These are phyloP conservation scores for Didymella lethalis DNA, from an alignment of 2,329 filamentous ascomycete species.

Conservation along the genomic window DNA sequence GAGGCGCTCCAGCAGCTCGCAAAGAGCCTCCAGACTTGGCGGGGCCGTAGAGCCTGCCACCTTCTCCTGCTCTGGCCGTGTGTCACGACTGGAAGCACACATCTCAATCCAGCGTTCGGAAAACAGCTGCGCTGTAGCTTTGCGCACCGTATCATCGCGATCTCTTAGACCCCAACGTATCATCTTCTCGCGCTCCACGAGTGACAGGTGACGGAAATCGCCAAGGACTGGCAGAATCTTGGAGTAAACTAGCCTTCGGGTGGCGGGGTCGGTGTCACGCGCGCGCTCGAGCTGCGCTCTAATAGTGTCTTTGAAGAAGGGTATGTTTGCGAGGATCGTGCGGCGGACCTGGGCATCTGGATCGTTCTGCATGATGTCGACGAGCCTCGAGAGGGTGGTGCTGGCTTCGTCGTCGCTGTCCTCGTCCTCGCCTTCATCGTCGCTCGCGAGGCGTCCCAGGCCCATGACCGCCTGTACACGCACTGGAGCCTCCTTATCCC, in stretches of 20 bases:
- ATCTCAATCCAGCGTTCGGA: conserved; percentile 98
- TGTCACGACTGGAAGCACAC: conserved; percentile 74
- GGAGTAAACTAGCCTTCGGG: conserved; percentile 85
- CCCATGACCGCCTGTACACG: conserved; percentile 91
- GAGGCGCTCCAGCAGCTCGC: conserved; percentile 91
- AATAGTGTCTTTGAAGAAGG: conserved; percentile 80
- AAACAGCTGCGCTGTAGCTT: conserved; percentile 89
- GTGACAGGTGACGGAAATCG: conserved; percentile 90
- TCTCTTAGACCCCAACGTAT: conserved; percentile 94
- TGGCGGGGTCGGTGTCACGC: conserved; percentile 84
- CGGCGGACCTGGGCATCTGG: conserved; percentile 91
- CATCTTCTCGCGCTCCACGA: conserved; percentile 94
- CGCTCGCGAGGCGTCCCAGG: conserved; percentile 81
- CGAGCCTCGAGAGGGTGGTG: conserved; percentile 80
- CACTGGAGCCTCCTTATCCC: conserved; percentile 93
- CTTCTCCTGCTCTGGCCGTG: conserved; percentile 63
- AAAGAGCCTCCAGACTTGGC: conserved; percentile 76
- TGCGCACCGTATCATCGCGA: conserved; percentile 91
- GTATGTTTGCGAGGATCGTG: conserved; percentile 88
- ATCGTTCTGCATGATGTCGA: conserved; percentile 91
- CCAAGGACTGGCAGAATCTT: conserved; percentile 85
- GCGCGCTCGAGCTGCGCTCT: conserved; percentile 90
- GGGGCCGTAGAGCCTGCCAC: conserved; percentile 55
- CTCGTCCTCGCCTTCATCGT: conserved; percentile 65
- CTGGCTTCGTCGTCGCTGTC: conserved; percentile 73